phyloP scores from a whole-genome alignment of 108 stramenopile genomes.

The Skeletonema menzelii region DNA sequence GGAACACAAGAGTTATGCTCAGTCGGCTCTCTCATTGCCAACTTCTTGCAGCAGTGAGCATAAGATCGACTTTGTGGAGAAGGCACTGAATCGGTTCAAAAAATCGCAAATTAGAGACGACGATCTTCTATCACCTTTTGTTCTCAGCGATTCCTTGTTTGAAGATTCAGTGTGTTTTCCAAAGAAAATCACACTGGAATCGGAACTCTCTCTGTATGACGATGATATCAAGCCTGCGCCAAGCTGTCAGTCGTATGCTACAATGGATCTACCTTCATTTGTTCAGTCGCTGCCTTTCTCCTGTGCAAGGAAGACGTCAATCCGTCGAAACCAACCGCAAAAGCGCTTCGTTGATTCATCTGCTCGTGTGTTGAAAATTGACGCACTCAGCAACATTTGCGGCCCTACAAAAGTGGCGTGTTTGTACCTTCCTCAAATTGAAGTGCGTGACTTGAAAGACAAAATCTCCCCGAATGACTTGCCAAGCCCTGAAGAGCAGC shows the following conservation, averaged over 20 bases:
- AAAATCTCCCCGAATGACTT: background rate
- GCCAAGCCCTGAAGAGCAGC: background rate
- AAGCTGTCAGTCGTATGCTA: background rate
- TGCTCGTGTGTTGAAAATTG: constrained; percentile 16
- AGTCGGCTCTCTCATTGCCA: background rate
- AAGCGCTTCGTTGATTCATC: constrained; percentile 27
- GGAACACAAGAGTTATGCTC: background rate
- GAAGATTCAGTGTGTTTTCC: background rate
- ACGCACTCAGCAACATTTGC: constrained; percentile 12
- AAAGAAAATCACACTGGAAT: constrained; percentile 14
- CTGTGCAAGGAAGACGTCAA: background rate
- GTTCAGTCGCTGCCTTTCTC: constrained; percentile 1
- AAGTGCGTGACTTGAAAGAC: background rate
- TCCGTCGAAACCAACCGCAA: background rate
- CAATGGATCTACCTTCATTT: background rate
- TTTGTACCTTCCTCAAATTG: constrained; percentile 39
- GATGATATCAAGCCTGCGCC: background rate
- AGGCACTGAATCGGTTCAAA: constrained; percentile 11
- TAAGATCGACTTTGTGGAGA: background rate
- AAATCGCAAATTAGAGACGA: background rate
- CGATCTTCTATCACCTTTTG: background rate
- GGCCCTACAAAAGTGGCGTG: constrained; percentile 9
- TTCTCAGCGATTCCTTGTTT: background rate
- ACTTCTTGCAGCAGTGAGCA: background rate
- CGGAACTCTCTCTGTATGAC: constrained; percentile 1